Conservation (phyloP, 2,329 filamentous ascomycete genomes). For the Colletotrichum higginsianum region DNA sequence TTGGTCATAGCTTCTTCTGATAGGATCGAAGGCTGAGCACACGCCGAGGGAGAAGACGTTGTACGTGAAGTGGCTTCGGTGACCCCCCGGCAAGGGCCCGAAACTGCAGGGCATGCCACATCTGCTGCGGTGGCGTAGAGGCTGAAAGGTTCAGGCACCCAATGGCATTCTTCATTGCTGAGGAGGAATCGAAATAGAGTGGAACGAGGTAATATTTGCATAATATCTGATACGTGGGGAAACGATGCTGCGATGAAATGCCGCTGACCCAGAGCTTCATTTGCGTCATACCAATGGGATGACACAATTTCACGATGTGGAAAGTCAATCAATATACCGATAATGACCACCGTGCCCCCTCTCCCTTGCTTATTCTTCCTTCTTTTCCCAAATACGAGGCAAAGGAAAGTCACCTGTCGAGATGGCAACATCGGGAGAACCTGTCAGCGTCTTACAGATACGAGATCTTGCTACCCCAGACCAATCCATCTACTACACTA, state of each 20-base stretch:
- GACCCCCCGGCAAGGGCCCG: background rate
- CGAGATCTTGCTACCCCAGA: constrained; percentile 29
- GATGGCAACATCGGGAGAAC: background rate
- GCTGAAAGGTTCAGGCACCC: constrained; percentile 2
- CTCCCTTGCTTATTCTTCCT: background rate
- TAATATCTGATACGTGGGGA: background rate
- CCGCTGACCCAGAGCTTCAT: background rate
- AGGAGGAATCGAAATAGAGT: background rate
- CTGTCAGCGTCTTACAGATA: constrained; percentile 22
- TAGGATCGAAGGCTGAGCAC: background rate
- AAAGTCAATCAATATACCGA: background rate
- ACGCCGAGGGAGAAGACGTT: background rate
- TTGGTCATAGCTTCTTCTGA: background rate
- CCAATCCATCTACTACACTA: background rate
- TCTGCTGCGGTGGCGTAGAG: constrained; percentile 8
- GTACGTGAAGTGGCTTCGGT: background rate
- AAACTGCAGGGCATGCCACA: background rate
- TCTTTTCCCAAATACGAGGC: background rate
- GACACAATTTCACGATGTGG: background rate
- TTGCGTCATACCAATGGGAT: background rate
- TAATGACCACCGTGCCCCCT: no score
- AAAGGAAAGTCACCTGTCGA: background rate
- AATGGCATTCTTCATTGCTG: background rate
- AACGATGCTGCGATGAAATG: background rate
- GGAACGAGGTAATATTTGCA: background rate